phyloP scores from a whole-genome alignment of 805 yeast genomes.

The Saturnispora zaruensis region DNA sequence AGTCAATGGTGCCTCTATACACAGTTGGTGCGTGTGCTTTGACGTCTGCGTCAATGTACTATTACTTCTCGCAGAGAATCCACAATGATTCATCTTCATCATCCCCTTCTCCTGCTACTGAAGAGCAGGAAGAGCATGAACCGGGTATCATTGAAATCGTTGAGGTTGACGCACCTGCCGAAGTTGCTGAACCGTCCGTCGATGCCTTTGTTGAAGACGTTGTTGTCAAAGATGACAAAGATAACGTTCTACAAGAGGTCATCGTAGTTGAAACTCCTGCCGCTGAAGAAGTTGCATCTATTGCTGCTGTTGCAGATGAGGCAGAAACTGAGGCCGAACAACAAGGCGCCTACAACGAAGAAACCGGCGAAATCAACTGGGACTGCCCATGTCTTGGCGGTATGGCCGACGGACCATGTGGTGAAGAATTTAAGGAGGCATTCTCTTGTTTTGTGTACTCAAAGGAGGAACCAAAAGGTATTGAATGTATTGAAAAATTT shows the following conservation, averaged over 20 bases:
- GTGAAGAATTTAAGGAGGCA: constrained; percentile 89
- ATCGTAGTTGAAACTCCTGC: constrained; percentile 1
- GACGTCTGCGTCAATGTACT: constrained; percentile 14
- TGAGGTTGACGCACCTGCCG: constrained; percentile 13
- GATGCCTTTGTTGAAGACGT: constrained; percentile 2
- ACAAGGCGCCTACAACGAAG: constrained; percentile 83
- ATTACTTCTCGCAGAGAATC: constrained; percentile 9
- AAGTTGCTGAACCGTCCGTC: background rate
- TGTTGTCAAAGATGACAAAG: background rate
- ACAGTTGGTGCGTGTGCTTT: constrained; percentile 15
- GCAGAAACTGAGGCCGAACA: constrained; percentile 31
- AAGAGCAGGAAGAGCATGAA: background rate
- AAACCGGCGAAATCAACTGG: constrained; percentile 99
- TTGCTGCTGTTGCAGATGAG: constrained; percentile 15
- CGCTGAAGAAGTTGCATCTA: constrained; percentile 5
- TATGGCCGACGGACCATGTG: constrained; percentile 98
- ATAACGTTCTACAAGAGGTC: background rate
- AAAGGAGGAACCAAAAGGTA: constrained; percentile 91
- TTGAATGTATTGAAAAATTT: constrained; percentile 88
- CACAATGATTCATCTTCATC: constrained; percentile 13
- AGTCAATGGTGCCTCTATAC: constrained; percentile 6
- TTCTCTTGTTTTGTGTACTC: constrained; percentile 93
- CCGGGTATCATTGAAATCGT: background rate
- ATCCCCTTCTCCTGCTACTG: background rate
- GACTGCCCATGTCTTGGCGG: constrained; percentile 99